Base-by-base conservation (phyloP, 2,329 filamentous ascomycete species). In the Raffaelea ambrosiae region DNA sequence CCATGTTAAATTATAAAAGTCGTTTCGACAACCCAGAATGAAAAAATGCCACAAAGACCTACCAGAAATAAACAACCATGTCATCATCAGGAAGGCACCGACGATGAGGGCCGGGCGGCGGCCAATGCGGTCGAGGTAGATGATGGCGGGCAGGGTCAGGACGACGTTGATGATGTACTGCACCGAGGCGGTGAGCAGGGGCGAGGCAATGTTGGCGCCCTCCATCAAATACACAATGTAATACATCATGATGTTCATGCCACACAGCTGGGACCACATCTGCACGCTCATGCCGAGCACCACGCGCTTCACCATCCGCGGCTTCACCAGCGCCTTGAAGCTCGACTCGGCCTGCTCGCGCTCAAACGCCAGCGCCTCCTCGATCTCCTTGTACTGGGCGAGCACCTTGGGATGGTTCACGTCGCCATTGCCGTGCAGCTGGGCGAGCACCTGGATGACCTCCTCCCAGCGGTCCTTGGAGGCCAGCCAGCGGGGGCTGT, bases 401-500 rank as follows among this genome's bases (percentile, higher is more conserved):
- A 83, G 65, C 3, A 85, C 81, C 54, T 75, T 75, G 13, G 77
- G 72, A 50, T 82, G 69, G 47, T 74, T 71, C 3, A 67, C 51
- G 49, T 83, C 70, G 3, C 79, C 79, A 1, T 65, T 61, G 4
- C 74, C 80, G 54, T 84, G 81, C 1, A 85, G 66, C 20, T 67
- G 59, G 0, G 78, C 79, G 18, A 85, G 70, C 39, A 78, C 74
- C 20, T 69, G 57, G 39, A 80, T 67, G 0, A 79, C 78, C 58
- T 86, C 76, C 23, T 86, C 81, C 71, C 82, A 84, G 1, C 79
- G 73, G 52, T 83, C 83, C 55, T 83, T 74, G 16, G 74, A 73
- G 5, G 84, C 84, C 5, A 88, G 68, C 83, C 84, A 88, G 46
- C 84, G 74, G 0, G 85, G 85, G 83, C 88, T 88, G 3, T 83